phyloP scores from a whole-genome alignment of 768 basidiomycete species.

The Russula vinacea region DNA sequence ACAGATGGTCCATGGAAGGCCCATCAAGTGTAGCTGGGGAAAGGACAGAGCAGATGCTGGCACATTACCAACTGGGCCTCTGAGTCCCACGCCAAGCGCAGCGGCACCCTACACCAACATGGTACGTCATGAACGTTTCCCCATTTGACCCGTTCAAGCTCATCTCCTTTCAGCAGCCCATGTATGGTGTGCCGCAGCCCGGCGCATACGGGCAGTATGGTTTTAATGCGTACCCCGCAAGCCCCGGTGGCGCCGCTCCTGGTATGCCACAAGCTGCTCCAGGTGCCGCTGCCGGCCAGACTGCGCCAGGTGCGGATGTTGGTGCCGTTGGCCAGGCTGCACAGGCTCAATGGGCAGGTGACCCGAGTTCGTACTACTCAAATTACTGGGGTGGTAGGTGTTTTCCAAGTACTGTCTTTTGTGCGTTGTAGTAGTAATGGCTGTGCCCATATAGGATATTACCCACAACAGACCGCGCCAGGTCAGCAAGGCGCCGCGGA shows the following conservation, averaged over 20 bases:
- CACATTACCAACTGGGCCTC: conserved; percentile 47
- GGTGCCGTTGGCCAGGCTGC: conserved; percentile 52
- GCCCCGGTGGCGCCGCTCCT: conserved; percentile 53
- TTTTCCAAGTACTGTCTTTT: background rate
- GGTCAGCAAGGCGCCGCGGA: conserved; percentile 59
- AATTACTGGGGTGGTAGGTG: conserved; percentile 81
- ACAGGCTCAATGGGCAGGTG: conserved; percentile 75
- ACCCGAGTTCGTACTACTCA: conserved; percentile 72
- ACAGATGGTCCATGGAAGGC: conserved; percentile 93
- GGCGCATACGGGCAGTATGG: conserved; percentile 75
- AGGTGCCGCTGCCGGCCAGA: conserved; percentile 48
- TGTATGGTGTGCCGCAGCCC: conserved; percentile 89
- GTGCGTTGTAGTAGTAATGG: background rate
- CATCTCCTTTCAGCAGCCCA: conserved; percentile 57
- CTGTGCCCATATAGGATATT: conserved; percentile 56
- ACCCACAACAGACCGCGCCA: conserved; percentile 65
- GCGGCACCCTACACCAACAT: conserved; percentile 73
- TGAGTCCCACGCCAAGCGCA: conserved; percentile 58
- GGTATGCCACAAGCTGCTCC: conserved; percentile 47
- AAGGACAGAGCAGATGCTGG: conserved; percentile 86
- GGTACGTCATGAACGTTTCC: conserved; percentile 46
- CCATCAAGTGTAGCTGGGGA: conserved; percentile 99
- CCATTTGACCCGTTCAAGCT: conserved; percentile 2
- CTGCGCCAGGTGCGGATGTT: conserved; percentile 52
- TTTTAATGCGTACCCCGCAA: conserved; percentile 70